Evolutionary conservation across 2,329 filamentous ascomycete species (phyloP).

Genomic region (Colletotrichum gigasporum): DNA sequence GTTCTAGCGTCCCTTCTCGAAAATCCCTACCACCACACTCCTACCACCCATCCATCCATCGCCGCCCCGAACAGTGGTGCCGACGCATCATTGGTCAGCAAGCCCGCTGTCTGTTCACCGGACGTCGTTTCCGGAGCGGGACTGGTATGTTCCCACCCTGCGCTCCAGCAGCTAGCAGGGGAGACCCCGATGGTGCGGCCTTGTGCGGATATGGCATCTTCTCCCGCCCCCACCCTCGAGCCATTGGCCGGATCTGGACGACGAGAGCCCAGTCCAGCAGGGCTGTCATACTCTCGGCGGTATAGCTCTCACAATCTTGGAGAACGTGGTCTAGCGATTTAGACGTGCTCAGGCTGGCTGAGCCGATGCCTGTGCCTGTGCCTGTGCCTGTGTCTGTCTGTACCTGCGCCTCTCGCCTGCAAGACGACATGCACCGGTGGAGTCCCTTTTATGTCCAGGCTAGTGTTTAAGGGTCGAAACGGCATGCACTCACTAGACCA

Average conservation of each 20-base stretch:
- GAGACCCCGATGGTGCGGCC: not conserved
- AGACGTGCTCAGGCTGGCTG: not conserved
- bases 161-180: too few species aligned
- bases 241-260: not conserved
- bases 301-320: not conserved
- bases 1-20: not conserved
- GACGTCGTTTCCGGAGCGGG: not conserved
- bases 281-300: not conserved
- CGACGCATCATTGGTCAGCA: not conserved
- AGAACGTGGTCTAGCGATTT: not conserved
- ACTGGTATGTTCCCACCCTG: not conserved
- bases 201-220: constrained; percentile 15
- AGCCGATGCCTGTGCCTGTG: too few species aligned
- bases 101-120: constrained; percentile 13
- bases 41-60: too few species aligned
- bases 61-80: too few species aligned
- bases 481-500: too few species aligned
- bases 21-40: not conserved
- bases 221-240: constrained; percentile 7
- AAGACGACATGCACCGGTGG: too few species aligned
- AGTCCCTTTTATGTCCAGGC: too few species aligned
- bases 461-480: too few species aligned
- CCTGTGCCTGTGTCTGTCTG: too few species aligned
- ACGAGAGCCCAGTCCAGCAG: too few species aligned
- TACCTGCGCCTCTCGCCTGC: too few species aligned